These are phyloP conservation scores for Kondoa subrosea DNA, from an alignment of 768 basidiomycete genomes.

Conservation along the genomic window DNA sequence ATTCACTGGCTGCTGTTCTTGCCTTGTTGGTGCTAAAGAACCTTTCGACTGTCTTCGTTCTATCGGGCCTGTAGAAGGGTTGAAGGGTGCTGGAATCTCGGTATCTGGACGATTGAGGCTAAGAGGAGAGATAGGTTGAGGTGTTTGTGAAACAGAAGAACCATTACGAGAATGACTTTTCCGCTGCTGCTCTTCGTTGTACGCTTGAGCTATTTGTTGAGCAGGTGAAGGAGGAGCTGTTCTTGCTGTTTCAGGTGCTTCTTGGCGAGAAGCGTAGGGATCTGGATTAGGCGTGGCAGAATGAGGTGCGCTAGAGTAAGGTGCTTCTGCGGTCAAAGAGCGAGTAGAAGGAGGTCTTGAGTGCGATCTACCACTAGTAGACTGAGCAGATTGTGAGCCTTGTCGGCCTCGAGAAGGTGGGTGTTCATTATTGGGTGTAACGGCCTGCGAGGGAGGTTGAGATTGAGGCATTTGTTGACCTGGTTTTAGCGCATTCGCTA, in stretches of 20 bases:
- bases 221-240: constrained; percentile 47
- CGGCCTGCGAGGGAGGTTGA: too few species aligned
- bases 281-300: not conserved
- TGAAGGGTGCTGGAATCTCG: constrained; percentile 60
- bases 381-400: not conserved
- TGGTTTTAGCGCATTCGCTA: constrained; percentile 15
- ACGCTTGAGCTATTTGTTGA: constrained; percentile 40
- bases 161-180: constrained; percentile 21
- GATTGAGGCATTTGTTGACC: not conserved
- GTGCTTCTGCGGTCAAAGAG: not conserved
- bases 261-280: too few species aligned
- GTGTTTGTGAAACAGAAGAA: constrained; percentile 15
- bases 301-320: not conserved
- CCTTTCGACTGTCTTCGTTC: not conserved
- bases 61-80: constrained; percentile 23
- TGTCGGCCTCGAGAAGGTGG: not conserved
- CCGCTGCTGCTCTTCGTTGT: constrained; percentile 26
- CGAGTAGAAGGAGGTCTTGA: constrained; percentile 18
- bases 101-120: constrained; percentile 24
- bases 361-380: constrained; percentile 40
- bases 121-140: not conserved
- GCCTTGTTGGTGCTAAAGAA: not conserved
- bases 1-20: not conserved
- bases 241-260: not conserved
- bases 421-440: not conserved